phyloP scores from a whole-genome alignment of 345 rosid species.

The Heritiera fomes region DNA sequence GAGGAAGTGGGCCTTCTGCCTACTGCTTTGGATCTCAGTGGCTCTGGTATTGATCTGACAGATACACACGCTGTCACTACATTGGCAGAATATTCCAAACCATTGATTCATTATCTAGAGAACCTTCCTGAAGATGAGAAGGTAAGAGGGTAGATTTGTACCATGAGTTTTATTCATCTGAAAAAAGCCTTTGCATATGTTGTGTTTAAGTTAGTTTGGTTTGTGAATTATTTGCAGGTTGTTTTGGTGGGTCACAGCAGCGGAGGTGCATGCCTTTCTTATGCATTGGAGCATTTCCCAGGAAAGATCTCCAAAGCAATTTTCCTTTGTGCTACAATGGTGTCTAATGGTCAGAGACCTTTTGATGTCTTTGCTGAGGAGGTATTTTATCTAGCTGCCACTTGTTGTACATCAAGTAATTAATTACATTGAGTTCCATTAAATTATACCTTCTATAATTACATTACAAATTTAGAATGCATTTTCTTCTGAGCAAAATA shows the following conservation, averaged over 20 bases:
- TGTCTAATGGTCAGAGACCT: slow-evolving; percentile 82
- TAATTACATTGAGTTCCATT: background rate
- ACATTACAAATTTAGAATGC: background rate
- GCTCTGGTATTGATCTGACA: slow-evolving; percentile 77
- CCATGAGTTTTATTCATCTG: background rate
- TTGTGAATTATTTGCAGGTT: slow-evolving; percentile 48
- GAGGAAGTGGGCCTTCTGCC: slow-evolving; percentile 87
- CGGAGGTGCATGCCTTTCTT: slow-evolving; percentile 89
- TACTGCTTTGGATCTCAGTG: slow-evolving; percentile 73
- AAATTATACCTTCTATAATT: background rate
- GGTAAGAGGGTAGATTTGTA: slow-evolving; percentile 38
- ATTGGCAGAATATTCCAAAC: slow-evolving; percentile 79
- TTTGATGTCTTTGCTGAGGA: slow-evolving; percentile 94
- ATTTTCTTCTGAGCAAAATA: background rate
- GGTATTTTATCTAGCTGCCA: slow-evolving; percentile 42
- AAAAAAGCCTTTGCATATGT: background rate
- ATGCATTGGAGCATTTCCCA: slow-evolving; percentile 76
- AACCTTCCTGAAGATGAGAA: slow-evolving; percentile 82
- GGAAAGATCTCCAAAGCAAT: slow-evolving; percentile 79
- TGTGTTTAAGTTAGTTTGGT: background rate
- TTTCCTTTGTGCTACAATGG: slow-evolving; percentile 91
- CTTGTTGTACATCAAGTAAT: background rate
- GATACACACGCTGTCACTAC: slow-evolving; percentile 68
- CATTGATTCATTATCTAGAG: slow-evolving; percentile 62
- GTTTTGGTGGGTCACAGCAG: slow-evolving; percentile 85